Evolutionary conservation across 2,329 filamentous ascomycete genomes (phyloP), one percentile per base, ranked within the genome.

Genomic region (Pseudogymnoascus verrucosus): DNA sequence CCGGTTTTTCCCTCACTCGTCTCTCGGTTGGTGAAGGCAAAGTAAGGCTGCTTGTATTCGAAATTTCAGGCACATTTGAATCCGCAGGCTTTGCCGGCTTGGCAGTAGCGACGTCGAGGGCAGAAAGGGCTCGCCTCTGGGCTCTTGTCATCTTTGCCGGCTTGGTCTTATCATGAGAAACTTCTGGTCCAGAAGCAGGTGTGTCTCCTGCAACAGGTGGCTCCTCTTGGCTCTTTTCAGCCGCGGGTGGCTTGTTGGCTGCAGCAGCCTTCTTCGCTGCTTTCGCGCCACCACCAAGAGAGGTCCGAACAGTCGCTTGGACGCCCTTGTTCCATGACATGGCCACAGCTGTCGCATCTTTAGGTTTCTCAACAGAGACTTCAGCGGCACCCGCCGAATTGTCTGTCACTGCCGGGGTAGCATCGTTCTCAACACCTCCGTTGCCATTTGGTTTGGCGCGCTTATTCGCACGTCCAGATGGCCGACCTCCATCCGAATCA

Each of bases 261-360:
- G 21, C 36, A 3, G 36, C 40, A 16, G 64, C 28, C 23, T 63
- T 63, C 6, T 54, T 57, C 4, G 64, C 69, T 21, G 65, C 65
- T 16, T 63, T 66, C n/a, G 65, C n/a, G 23, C 66, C 67, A 36
- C 71, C 51, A 28, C 74, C 71, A 62, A 80, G 74, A 0, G 75
- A 75, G 14, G 77, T 80, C 40, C 78, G 72, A 54, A 80, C 73
- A 7, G 74, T 72, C 47, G 71, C 72, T 59, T 76, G 77, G 23
- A 74, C 75, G 19, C 74, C 75, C 64, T 76, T 73, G 61, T 80
- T 80, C 78, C 78, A 80, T 63, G 74, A 77, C n/a, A 74, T 71
- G 1, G 71, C 70, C 8, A 73, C 72, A 23, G 70, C 31, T 16
- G 59, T 57, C 26, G 16, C n/a, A 57, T 57, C 51, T 57, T 57